Base-by-base conservation (phyloP, 1,284 basidiomycete species). In the Tylopilus sp. region DNA sequence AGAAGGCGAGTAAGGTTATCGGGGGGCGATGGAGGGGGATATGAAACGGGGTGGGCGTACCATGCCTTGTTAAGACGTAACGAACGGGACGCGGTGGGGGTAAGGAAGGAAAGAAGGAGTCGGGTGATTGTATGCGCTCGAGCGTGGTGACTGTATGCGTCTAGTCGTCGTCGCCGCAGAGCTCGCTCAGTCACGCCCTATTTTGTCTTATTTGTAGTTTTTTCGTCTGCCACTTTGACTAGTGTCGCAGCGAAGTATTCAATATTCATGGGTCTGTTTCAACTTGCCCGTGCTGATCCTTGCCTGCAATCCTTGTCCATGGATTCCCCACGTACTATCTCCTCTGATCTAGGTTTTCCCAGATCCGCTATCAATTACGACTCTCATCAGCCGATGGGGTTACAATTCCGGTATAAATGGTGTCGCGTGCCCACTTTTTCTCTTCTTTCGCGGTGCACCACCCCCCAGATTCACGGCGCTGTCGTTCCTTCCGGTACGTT, bases 51-150 rank as follows among this genome's bases (percentile, higher is more conserved):
- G 44, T 13, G 7, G 19, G 23, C 67, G 52, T 30, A 67, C 64
- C 64, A 66, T 66, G 63, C 40, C 47, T 64, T 9, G 54, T 25
- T 55, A 67, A 67, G 64, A 66, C 66, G 67, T 68, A 66, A 67
- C 34, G 42, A 41, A 31, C 25, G 43, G 44, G 29, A 26, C 30
- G 30, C 29, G 41, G 34, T 28, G 36, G 34, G 18, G 23, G 39
- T 38, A 48, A 51, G 19, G 55, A 47, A 34, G 40, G 38, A 38
- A 31, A 33, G 1, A 11, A 11, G 34, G 31, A 7, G 30, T 12
- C 6, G 34, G 40, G 47, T 53, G 60, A 15, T 4, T 48, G 48
- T 60, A 58, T 60, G 59, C 48, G 45, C 19, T 30, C 18, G 11
- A 11, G 10, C 6, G 13, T 10, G 26, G 53, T 43, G 51, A 35